phyloP scores from a whole-genome alignment of 208 protist genomes.

The Angomonas deanei region DNA sequence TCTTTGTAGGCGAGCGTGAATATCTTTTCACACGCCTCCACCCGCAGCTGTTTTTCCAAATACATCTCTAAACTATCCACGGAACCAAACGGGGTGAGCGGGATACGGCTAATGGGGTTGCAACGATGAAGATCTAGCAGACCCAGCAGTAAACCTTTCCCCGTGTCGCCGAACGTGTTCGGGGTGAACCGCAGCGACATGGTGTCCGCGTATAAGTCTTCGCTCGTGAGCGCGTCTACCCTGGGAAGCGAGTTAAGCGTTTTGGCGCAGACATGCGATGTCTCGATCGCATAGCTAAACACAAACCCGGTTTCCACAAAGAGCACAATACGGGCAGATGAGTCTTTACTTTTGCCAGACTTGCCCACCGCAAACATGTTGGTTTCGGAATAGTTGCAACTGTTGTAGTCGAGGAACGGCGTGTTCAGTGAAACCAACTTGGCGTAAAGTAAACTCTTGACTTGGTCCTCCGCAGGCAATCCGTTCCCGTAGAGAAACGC shows the following conservation, averaged over 20 bases:
- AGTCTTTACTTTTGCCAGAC: slow-evolving; percentile 88
- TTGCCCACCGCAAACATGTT: slow-evolving; percentile 89
- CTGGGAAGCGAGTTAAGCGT: slow-evolving; percentile 37
- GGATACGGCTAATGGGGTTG: slow-evolving; percentile 75
- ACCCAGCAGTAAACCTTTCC: slow-evolving; percentile 60
- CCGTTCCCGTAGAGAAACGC: slow-evolving; percentile 94
- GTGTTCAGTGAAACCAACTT: slow-evolving; percentile 90
- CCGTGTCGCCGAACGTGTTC: slow-evolving; percentile 69
- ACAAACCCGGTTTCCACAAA: slow-evolving; percentile 74
- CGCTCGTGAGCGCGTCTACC: slow-evolving; percentile 25
- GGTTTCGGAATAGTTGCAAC: slow-evolving; percentile 88
- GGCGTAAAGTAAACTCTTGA: slow-evolving; percentile 83
- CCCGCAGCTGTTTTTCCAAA: slow-evolving; percentile 72
- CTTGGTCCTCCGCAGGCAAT: slow-evolving; percentile 49
- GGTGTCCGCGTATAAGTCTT: slow-evolving; percentile 13
- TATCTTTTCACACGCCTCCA: slow-evolving; percentile 63
- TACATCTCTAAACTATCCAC: slow-evolving; percentile 47
- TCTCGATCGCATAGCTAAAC: slow-evolving; percentile 90
- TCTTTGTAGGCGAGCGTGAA: slow-evolving; percentile 57
- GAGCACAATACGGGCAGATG: slow-evolving; percentile 79
- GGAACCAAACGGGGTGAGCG: slow-evolving; percentile 47
- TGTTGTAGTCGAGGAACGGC: slow-evolving; percentile 88
- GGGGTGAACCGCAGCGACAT: slow-evolving; percentile 30
- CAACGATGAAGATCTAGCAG: slow-evolving; percentile 73
- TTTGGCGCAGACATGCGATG: slow-evolving; percentile 82